phyloP scores from a whole-genome alignment of 2,329 filamentous ascomycete genomes.

The Talaromyces sp. region DNA sequence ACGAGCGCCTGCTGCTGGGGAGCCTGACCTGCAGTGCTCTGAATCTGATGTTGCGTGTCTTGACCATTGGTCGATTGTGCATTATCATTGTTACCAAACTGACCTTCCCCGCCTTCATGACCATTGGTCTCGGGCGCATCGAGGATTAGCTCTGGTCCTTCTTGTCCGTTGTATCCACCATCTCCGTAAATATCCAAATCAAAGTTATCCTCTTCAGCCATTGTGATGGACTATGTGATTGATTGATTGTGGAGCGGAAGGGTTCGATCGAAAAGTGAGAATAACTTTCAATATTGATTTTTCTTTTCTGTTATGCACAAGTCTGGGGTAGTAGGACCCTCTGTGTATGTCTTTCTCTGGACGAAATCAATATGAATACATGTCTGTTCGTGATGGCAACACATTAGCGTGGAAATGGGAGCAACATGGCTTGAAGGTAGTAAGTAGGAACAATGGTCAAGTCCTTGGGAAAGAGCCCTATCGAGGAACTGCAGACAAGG shows the following conservation, averaged over 20 bases:
- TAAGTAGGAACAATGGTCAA: conserved; percentile 12
- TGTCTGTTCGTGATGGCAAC: conserved; percentile 37
- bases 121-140: conserved; percentile 35
- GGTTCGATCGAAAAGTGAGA: conserved; percentile 22
- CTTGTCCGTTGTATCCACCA: conserved; percentile 46
- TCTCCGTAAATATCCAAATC: conserved; percentile 70
- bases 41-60: conserved; percentile 15
- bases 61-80: conserved; percentile 26
- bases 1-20: conserved; percentile 47
- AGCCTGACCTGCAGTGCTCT: conserved; percentile 20
- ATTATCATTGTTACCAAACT: conserved; percentile 26
- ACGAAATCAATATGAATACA: conserved; percentile 40
- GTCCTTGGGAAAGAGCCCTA: not conserved
- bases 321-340: conserved; percentile 24
- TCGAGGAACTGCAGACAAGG: conserved; percentile 8
- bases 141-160: conserved; percentile 40
- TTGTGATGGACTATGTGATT: conserved; percentile 29
- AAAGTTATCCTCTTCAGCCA: conserved; percentile 63
- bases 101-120: conserved; percentile 22
- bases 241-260: conserved; percentile 20
- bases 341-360: conserved; percentile 23
- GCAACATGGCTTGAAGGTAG: conserved; percentile 8
- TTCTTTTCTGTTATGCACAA: conserved; percentile 35
- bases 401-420: conserved; percentile 35
- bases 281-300: conserved; percentile 34